These are phyloP conservation scores for Limonium bicolor DNA, from an alignment of 148 eudicot genomes.

Conservation along the genomic window DNA sequence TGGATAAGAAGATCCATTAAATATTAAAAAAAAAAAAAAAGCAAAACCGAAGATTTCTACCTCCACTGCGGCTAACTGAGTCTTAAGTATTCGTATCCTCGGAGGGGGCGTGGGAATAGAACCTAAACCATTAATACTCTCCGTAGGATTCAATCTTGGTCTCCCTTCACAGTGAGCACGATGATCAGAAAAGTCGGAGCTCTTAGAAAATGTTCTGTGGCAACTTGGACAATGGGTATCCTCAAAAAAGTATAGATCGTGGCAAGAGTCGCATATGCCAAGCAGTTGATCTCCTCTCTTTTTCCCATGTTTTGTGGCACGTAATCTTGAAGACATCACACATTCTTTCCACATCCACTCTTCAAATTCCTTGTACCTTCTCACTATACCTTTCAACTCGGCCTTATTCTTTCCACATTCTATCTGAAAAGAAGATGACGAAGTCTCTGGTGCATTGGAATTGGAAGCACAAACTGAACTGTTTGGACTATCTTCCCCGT, in stretches of 20 bases:
- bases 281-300: conserved; percentile 32
- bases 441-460: conserved; percentile 23
- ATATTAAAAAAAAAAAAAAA: background rate
- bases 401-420: conserved; percentile 32
- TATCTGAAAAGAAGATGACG: conserved; percentile 36
- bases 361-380: conserved; percentile 48
- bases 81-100: conserved; percentile 58
- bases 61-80: conserved; percentile 46
- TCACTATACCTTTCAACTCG: conserved; percentile 28
- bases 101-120: conserved; percentile 28
- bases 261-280: conserved; percentile 41
- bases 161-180: conserved; percentile 29
- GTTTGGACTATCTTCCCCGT: conserved; percentile 24
- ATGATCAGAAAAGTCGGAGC: conserved; percentile 27
- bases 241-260: conserved; percentile 27
- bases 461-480: conserved; percentile 15
- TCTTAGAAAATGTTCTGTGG: conserved; percentile 20
- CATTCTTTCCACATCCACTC: conserved; percentile 77
- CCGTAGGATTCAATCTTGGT: conserved; percentile 12
- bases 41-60: conserved; percentile 11
- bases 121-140: conserved; percentile 12
- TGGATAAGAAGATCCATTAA: background rate
- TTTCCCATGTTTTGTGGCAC: conserved; percentile 48
- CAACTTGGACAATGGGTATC: conserved; percentile 46
- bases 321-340: conserved; percentile 22